A percentile compares a stretch with the other conserved stretches of the same genome.
These are phyloP conservation scores for Penicillium arizonense DNA, from an alignment of 495 filamentous ascomycete genomes.

Conservation along the genomic window DNA sequence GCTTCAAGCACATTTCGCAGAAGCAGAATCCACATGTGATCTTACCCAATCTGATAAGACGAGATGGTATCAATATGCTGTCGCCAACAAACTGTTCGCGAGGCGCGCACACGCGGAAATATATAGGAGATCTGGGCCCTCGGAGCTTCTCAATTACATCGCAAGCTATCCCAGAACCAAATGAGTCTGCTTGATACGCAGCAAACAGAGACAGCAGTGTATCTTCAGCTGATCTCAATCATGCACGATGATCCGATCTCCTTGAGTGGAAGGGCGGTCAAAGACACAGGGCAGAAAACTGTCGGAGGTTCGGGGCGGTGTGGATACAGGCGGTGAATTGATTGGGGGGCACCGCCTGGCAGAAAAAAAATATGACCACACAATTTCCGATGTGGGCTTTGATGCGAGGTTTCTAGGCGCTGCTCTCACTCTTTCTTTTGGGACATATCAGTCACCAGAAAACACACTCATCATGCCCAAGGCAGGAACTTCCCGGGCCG, in stretches of 20 bases:
- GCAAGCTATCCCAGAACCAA: no score
- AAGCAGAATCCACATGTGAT: no score
- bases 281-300: conserved; percentile 16
- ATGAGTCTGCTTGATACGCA: not conserved
- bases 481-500: conserved; percentile 38
- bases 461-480: conserved; percentile 41
- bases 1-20: no score
- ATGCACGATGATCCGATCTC: not conserved
- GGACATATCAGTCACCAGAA: not conserved
- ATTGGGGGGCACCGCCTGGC: conserved; percentile 22
- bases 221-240: no score
- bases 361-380: conserved; percentile 38
- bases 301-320: conserved; percentile 22
- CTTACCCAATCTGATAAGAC: no score
- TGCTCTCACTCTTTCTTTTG: conserved; percentile 1
- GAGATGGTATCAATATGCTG: no score
- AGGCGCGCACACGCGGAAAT: no score
- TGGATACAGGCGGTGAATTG: conserved; percentile 15
- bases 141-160: no score
- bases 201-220: not conserved
- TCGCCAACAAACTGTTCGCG: no score
- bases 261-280: conserved; percentile 4
- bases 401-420: conserved; percentile 6
- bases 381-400: conserved; percentile 27
- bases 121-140: no score